Base-by-base conservation (phyloP, 2,329 filamentous ascomycete species). In the Penicillium concentricum region DNA sequence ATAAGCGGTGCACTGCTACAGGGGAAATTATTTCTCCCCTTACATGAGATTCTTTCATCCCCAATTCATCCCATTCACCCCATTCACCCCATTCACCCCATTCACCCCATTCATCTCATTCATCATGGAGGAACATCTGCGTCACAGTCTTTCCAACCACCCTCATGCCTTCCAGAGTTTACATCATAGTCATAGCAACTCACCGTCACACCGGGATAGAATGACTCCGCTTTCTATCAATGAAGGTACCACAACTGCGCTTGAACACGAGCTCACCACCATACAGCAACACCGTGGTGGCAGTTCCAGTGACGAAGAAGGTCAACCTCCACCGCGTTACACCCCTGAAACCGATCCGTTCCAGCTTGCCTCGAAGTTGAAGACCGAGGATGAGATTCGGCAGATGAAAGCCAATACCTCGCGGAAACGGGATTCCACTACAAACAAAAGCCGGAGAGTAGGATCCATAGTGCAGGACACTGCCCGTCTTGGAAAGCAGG, bases 341-440 rank as follows among this genome's bases (percentile, higher is more conserved):
- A 84, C 81, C 20, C 73, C 75, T 26, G 85, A 87, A 62, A 88
- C 85, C 67, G 93, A 97, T 67, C 93, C 93, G 0, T 94, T 91
- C 74, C 85, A 87, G 53, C 86, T 97, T 4, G 86, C 89, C 0
- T 84, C 84, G 2, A 86, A 85, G 52, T 84, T 94, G 72, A 97
- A 96, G 78, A 86, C 88, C 20, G 80, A 86, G 30, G 84, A 82
- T 18, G 90, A 97, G 72, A 85, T 97, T 61, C 83, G 87, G 35
- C 80, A 84, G 66, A 93, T 96, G 72, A 85, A 86, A 61, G 88
- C 91, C 56, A 96, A 95, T 71, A 89, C 86, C 2, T 89, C 89
- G 8, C 85, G 87, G 61, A 93, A 92, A 77, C 87, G 90, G 49
- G 61, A 68, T 50, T 46, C 54, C 20, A 34, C 45, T 22, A 12